phyloP scores from a whole-genome alignment of 345 rosid species.

The Conringia planisiliqua region DNA sequence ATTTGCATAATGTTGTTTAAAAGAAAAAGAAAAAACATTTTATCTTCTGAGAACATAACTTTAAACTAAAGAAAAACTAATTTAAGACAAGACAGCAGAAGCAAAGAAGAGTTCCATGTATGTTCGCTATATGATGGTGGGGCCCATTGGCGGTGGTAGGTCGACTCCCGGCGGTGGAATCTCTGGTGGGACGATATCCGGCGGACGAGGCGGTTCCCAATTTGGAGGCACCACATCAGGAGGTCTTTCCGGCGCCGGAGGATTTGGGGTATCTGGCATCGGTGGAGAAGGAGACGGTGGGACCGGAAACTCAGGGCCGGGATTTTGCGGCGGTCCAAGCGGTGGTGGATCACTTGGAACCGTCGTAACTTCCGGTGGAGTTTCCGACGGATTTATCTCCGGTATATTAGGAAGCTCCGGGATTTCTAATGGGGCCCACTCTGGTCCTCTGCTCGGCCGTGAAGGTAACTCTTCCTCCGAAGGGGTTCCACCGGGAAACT shows the following conservation, averaged over 20 bases:
- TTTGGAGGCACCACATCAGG: constrained; percentile 24
- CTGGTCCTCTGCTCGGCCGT: constrained; percentile 26
- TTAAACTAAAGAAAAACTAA: background rate
- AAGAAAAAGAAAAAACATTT: background rate
- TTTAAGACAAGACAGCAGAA: background rate
- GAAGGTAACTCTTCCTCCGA: constrained; percentile 32
- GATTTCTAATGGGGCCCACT: constrained; percentile 13
- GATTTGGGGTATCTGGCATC: constrained; percentile 26
- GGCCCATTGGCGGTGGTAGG: constrained; percentile 14
- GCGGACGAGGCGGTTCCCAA: constrained; percentile 28
- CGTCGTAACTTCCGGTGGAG: constrained; percentile 20
- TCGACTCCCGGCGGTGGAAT: constrained; percentile 17
- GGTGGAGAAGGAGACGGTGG: constrained; percentile 31
- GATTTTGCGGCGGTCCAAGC: constrained; percentile 11
- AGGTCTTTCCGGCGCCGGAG: background rate
- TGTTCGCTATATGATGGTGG: constrained; percentile 5
- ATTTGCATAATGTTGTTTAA: background rate
- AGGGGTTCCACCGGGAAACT: constrained; percentile 18
- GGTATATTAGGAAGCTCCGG: constrained; percentile 28
- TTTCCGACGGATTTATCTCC: constrained; percentile 14
- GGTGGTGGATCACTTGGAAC: constrained; percentile 29
- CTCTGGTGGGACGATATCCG: constrained; percentile 12
- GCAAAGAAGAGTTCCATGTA: background rate
- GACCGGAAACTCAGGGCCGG: constrained; percentile 17
- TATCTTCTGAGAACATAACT: background rate